Conservation (phyloP, 2,329 filamentous ascomycete species). For the Pseudogymnoascus sp. region DNA sequence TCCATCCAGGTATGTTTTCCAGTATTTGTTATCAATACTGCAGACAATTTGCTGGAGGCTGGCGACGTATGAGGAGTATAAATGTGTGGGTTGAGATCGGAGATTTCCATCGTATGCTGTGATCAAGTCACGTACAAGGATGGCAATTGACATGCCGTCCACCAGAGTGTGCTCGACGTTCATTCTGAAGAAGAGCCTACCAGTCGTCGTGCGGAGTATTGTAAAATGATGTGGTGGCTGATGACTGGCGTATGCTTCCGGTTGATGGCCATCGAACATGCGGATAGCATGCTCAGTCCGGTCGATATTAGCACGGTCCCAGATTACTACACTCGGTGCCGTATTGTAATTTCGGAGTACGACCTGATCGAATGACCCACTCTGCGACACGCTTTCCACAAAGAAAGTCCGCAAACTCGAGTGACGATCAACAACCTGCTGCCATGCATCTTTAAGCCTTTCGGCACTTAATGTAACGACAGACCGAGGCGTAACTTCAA, state of each 20-base stretch:
- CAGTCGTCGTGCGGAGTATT: constrained; percentile 34
- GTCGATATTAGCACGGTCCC: background rate
- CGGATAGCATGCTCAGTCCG: background rate
- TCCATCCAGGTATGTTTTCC: constrained; percentile 24
- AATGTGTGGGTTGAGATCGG: constrained; percentile 11
- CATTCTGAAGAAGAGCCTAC: constrained; percentile 36
- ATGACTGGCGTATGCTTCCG: background rate
- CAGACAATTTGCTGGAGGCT: constrained; percentile 32
- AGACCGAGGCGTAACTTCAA: constrained; percentile 13
- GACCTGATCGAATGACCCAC: constrained; percentile 21
- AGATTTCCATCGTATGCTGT: constrained; percentile 36
- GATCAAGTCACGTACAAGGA: constrained; percentile 38
- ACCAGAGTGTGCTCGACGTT: constrained; percentile 43
- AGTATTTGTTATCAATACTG: constrained; percentile 28
- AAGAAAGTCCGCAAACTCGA: constrained; percentile 27
- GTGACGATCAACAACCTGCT: constrained; percentile 22
- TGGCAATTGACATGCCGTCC: constrained; percentile 40
- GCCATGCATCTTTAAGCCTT: constrained; percentile 17
- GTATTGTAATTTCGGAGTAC: constrained; percentile 15
- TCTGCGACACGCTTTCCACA: constrained; percentile 17
- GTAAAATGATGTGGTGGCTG: constrained; percentile 38
- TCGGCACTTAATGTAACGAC: constrained; percentile 25
- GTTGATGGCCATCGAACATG: background rate
- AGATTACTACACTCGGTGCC: background rate
- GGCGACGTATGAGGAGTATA: constrained; percentile 20